Evolutionary conservation across 1,139 yeast species (phyloP), one percentile per base, ranked within the genome.

Genomic region (Yamadazyma atmosphaerica): DNA sequence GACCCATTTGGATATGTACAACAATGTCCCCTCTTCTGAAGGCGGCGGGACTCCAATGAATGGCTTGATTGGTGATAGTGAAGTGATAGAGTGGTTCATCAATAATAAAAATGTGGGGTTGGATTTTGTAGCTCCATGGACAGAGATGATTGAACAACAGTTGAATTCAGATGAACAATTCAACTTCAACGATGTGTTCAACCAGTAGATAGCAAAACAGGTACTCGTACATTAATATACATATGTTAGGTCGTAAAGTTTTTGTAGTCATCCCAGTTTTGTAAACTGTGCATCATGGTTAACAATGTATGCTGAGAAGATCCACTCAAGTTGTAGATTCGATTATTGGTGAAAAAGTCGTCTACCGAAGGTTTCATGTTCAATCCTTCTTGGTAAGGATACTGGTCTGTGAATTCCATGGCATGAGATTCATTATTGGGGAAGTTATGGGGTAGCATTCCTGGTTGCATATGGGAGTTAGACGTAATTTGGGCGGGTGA

Each of bases 41-140:
- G 40, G 34, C 14, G 40, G 37, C 12, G n/a, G n/a, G n/a, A 46
- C 58, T 2, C 56, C 58, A n/a, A 37, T 56, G 25, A 54, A 50
- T 31, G 50, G 43, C n/a, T 32, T 56, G 24, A 45, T 60, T 7
- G 72, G 69, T 2, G 81, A 81, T 31, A 79, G 77, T 39, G 83
- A 81, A 37, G 77, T 83, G 10, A 77, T 81, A 58, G 86, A 82
- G 42, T 83, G 88, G 86, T 86, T 86, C 52, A 68, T 81, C 39
- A 79, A 76, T 50, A 81, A 83, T 49, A 74, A 72, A 35, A 64
- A 68, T 37, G 81, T 86, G 27, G 95, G 96, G 14, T 68, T 87
- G 39, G 95, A 86, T 43, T 87, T 87, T 51, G 96, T 86, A 25
- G 95, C 86, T 32, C 94, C 94, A 3, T 83, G 94, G 81, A 85